Evolutionary conservation across 257 asterid genomes (phyloP).

Genomic region (Nicotiana tomentosiformis): DNA sequence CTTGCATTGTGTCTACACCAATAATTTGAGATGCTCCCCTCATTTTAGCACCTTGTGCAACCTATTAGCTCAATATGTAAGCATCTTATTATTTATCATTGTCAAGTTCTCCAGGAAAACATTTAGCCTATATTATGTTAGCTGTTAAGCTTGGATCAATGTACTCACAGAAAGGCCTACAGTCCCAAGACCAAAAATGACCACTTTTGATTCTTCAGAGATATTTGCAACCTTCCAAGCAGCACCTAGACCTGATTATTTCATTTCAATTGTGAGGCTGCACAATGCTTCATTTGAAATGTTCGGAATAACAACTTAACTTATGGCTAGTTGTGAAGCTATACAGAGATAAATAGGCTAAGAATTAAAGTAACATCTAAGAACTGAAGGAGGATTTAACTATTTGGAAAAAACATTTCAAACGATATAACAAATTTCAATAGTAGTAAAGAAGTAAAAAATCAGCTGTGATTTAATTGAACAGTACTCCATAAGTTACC

Average conservation of each 20-base stretch:
- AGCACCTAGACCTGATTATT: conserved; percentile 79
- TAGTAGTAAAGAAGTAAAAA: not conserved
- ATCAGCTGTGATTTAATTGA: not conserved
- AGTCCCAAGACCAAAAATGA: conserved; percentile 92
- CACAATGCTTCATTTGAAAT: conserved; percentile 8
- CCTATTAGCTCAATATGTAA: conserved; percentile 37
- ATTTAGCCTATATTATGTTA: not conserved
- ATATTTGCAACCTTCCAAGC: conserved; percentile 97
- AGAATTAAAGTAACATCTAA: not conserved
- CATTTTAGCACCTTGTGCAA: conserved; percentile 87
- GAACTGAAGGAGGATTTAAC: not conserved
- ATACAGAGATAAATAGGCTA: not conserved
- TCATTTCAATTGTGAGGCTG: conserved; percentile 10
- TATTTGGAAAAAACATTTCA: not conserved
- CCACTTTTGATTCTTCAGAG: conserved; percentile 75
- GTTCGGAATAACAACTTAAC: not conserved
- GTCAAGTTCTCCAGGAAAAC: not conserved
- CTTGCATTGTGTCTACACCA: conserved; percentile 76
- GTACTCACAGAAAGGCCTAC: conserved; percentile 93
- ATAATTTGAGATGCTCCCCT: conserved; percentile 88
- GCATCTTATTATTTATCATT: not conserved
- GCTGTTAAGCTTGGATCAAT: not conserved
- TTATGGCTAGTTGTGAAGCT: conserved; percentile 1
- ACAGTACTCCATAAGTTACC: conserved; percentile 34
- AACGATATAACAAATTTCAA: not conserved